Conservation (phyloP, 257 asterid species). For the Solanum pimpinellifolium region DNA sequence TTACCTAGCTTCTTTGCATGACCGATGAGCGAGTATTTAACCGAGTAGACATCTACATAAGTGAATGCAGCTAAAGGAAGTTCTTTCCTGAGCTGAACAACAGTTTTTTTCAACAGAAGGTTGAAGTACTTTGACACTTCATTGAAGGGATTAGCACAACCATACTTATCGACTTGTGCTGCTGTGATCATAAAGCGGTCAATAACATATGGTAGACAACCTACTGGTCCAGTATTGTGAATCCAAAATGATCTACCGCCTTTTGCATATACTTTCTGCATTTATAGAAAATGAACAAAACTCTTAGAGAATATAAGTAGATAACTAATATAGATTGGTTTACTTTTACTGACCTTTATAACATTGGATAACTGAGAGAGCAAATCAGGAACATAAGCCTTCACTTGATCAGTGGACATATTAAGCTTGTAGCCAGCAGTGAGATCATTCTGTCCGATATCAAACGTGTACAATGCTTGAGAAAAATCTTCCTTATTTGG, state of each 20-base stretch:
- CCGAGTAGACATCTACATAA: conserved; percentile 50
- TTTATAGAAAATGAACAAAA: not conserved
- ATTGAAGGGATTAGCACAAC: conserved; percentile 59
- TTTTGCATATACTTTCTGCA: conserved; percentile 26
- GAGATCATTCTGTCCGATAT: conserved; percentile 83
- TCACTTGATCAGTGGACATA: conserved; percentile 50
- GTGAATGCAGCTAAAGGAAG: conserved; percentile 62
- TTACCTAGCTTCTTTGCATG: conserved; percentile 40
- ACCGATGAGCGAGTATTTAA: conserved; percentile 47
- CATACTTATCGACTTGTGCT: conserved; percentile 48
- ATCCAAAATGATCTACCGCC: conserved; percentile 74
- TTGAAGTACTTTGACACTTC: conserved; percentile 63
- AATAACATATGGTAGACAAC: conserved; percentile 65
- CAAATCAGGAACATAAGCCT: conserved; percentile 62
- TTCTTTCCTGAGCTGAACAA: conserved; percentile 34
- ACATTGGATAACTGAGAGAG: conserved; percentile 34
- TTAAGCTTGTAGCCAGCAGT: conserved; percentile 65
- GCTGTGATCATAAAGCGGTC: conserved; percentile 43
- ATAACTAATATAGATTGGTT: not conserved
- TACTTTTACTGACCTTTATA: conserved; percentile 31
- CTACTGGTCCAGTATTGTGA: conserved; percentile 75
- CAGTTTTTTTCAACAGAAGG: conserved; percentile 25
- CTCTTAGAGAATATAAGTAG: not conserved
- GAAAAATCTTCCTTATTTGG: conserved; percentile 36
- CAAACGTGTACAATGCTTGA: conserved; percentile 55